Evolutionary conservation across 805 yeast species (phyloP), one percentile per base, ranked within the genome.

Genomic region (Blastobotrys peoriensis): DNA sequence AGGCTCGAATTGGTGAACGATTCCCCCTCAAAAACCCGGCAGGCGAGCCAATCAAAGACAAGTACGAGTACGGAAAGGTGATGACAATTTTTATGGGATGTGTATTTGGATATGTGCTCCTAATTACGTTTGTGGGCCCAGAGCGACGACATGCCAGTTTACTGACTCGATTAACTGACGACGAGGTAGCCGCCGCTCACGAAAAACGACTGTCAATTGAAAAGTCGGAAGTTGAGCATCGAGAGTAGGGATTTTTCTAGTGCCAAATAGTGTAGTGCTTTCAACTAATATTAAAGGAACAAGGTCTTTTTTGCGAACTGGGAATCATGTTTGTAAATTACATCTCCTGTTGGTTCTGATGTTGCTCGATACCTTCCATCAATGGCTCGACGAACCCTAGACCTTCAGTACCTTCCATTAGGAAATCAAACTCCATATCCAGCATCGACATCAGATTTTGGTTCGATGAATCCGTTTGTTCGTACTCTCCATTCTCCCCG

Each of bases 31-130:
- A 50, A 38, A 57, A 64, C 34, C 56, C 59, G 15, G 45, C 45
- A 1, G 75, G 72, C 13, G 43, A 46, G 18, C 53, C 44, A 23
- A 47, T 59, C 43, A 47, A 49, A 3, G 69, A 62, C 19, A 53
- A 53, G 20, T 76, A 70, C 56, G 71, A 83, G 58, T 83, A 83
- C 61, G 83, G 81, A n/a, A 75, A 73, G 54, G 85, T 79, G 40
- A 81, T 81, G 86, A 73, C 80, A 27, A 77, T 79, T 40, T 76
- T 81, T 58, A 77, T 78, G 71, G 84, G 81, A 20, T 76, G 81
- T 45, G 85, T 79, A 37, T 76, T 78, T 57, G 77, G 68, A 6
- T 77, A 68, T 55, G 61, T 77, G 41, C 52, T 78, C 16, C 41
- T 78, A 22, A 62, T 74, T 47, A 60, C 73, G 8, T 57, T 78